Conservation (phyloP, 2,329 filamentous ascomycete species). For the Diaporthe sp. region DNA sequence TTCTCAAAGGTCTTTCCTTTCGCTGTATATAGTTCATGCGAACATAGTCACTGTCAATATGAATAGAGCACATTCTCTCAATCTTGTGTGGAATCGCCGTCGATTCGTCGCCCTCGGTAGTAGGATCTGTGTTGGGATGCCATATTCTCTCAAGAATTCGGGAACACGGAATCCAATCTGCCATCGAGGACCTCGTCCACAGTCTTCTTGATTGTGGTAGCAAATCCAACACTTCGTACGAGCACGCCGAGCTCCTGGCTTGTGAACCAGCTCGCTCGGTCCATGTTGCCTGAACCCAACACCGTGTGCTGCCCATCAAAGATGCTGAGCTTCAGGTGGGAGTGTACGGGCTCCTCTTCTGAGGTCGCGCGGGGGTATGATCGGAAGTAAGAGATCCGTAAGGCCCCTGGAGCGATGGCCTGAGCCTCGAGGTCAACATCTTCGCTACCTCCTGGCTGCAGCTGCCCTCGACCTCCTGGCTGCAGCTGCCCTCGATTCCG, state of each 20-base stretch:
- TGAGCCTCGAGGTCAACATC: conserved; percentile 58
- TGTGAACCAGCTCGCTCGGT: conserved; percentile 88
- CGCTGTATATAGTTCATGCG: conserved; percentile 36
- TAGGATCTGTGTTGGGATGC: neutral
- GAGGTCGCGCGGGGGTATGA: conserved; percentile 46
- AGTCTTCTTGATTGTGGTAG: conserved; percentile 45
- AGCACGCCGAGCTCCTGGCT: conserved; percentile 84
- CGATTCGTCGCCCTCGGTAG: too few relatives aligned
- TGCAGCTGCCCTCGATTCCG: conserved; percentile 43
- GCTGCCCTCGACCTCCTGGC: conserved; percentile 43
- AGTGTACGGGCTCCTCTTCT: conserved; percentile 74
- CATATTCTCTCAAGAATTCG: conserved; percentile 21
- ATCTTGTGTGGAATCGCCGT: neutral
- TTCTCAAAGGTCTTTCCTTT: conserved; percentile 1
- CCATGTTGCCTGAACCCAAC: conserved; percentile 85
- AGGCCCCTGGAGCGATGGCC: conserved; percentile 54
- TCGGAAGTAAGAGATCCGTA: conserved; percentile 72
- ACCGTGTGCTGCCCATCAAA: conserved; percentile 77
- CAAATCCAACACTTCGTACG: conserved; percentile 56
- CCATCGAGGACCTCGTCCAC: conserved; percentile 50
- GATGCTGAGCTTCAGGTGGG: conserved; percentile 82
- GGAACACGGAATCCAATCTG: conserved; percentile 49
- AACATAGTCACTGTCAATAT: conserved; percentile 24
- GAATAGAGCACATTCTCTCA: conserved; percentile 15
- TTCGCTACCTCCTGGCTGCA: conserved; percentile 43